phyloP scores from a whole-genome alignment of 441 rosid genomes.

The Capsella rubella region DNA sequence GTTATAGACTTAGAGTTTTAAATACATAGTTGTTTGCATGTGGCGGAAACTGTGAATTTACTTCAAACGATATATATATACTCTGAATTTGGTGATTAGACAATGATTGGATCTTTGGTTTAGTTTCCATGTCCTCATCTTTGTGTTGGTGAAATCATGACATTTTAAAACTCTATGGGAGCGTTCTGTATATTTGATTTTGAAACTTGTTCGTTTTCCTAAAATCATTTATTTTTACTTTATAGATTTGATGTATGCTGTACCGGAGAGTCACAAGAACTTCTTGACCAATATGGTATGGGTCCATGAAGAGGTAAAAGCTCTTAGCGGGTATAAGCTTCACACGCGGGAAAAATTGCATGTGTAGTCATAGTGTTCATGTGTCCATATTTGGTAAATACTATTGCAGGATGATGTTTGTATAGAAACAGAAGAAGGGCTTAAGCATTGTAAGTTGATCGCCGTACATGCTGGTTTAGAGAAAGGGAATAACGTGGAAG shows the following conservation, averaged over 20 bases:
- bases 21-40: too few species aligned
- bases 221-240: slow-evolving; percentile 11
- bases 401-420: slow-evolving; percentile 69
- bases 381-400: neutral
- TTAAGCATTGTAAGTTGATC: slow-evolving; percentile 67
- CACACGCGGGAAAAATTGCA: neutral
- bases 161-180: neutral
- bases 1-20: neutral
- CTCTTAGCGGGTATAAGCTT: neutral
- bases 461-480: slow-evolving; percentile 86
- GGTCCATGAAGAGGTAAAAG: slow-evolving; percentile 80
- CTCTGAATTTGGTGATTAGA: neutral
- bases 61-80: neutral
- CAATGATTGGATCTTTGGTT: neutral
- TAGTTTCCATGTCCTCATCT: neutral
- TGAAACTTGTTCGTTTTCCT: neutral
- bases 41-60: neutral
- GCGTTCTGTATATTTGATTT: neutral
- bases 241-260: slow-evolving; percentile 67
- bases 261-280: slow-evolving; percentile 85
- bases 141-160: neutral
- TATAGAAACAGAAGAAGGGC: slow-evolving; percentile 57
- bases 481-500: slow-evolving; percentile 57
- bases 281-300: slow-evolving; percentile 79
- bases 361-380: neutral